A percentile compares a stretch with the other conserved stretches of the same genome.
phyloP scores from a whole-genome alignment of 1,284 basidiomycete species.

The Coniophora puteana region DNA sequence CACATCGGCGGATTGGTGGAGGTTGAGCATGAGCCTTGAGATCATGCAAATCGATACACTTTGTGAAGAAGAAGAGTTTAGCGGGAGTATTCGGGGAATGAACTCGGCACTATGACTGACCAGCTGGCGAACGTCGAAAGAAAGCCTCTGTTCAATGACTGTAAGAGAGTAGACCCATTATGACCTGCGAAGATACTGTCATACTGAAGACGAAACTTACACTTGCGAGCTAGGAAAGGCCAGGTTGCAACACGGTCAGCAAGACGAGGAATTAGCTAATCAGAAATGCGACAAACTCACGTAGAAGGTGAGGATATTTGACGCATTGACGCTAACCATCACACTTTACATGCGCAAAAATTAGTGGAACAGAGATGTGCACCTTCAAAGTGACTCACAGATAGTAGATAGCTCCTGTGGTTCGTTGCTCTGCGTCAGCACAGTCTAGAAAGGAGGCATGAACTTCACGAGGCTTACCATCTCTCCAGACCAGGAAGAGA shows the following conservation, averaged over 20 bases:
- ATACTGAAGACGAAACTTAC: constrained; percentile 1
- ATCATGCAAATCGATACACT: constrained; percentile 34
- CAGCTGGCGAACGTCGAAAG: constrained; percentile 8
- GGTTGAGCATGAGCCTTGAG: constrained; percentile 36
- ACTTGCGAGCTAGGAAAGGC: constrained; percentile 12
- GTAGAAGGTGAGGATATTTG: constrained; percentile 29
- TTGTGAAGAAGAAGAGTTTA: not conserved
- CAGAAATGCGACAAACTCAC: constrained; percentile 16
- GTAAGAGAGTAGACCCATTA: not conserved
- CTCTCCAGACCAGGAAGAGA: not conserved
- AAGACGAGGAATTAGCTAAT: too few species aligned
- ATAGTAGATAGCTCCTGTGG: constrained; percentile 9
- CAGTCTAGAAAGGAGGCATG: not conserved
- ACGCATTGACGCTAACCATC: constrained; percentile 22
- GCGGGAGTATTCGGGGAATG: not conserved
- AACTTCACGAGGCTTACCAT: not conserved
- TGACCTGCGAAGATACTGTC: not conserved
- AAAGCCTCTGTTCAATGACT: constrained; percentile 4
- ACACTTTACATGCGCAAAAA: constrained; percentile 16
- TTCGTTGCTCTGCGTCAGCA: not conserved
- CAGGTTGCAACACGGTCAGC: too few species aligned
- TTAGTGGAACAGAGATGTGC: not conserved
- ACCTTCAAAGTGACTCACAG: constrained; percentile 3
- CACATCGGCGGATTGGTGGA: constrained; percentile 14
- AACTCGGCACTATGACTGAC: constrained; percentile 1